Evolutionary conservation across 225 moss, liverwort and hornwort genomes (phyloP).

Genomic region (Physcomitrium patens): DNA sequence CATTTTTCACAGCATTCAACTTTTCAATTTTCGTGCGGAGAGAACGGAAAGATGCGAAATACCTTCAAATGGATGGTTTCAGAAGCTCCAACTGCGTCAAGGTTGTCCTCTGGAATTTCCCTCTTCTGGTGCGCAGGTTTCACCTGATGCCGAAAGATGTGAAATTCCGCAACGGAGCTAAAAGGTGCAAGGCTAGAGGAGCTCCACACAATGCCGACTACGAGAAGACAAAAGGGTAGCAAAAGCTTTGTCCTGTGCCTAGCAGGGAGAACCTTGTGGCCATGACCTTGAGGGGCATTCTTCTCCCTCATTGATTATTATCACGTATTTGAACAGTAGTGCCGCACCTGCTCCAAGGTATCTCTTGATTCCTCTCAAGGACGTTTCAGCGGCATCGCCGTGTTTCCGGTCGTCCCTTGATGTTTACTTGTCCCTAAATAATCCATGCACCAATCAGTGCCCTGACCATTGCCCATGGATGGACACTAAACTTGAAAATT

Average conservation of each 20-base stretch:
- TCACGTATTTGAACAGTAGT: too few relatives aligned
- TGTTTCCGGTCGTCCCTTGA: too few relatives aligned
- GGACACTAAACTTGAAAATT: too few relatives aligned
- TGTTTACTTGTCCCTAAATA: too few relatives aligned
- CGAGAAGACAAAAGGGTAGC: conserved; percentile 48
- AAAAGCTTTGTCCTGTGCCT: conserved; percentile 48
- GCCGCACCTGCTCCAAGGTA: too few relatives aligned
- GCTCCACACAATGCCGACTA: conserved; percentile 54
- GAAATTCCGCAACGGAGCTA: conserved; percentile 29
- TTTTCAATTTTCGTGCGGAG: too few relatives aligned
- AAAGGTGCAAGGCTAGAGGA: conserved; percentile 48
- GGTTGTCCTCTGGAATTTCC: background rate
- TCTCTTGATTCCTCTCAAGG: too few relatives aligned
- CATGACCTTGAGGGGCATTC: conserved; percentile 44
- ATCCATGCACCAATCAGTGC: too few relatives aligned
- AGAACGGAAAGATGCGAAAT: background rate
- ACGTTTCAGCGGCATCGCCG: too few relatives aligned
- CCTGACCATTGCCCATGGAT: too few relatives aligned
- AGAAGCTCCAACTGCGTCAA: conserved; percentile 34
- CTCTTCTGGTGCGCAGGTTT: conserved; percentile 40
- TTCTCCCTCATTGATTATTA: conserved; percentile 44
- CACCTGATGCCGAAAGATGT: conserved; percentile 47
- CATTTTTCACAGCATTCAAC: too few relatives aligned
- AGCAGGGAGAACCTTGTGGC: conserved; percentile 35
- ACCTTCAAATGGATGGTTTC: conserved; percentile 44